A percentile compares a stretch with the other conserved stretches of the same genome.
Evolutionary conservation across 2,329 filamentous ascomycete species (phyloP).

Genomic region (Aspergillus fijiensis): DNA sequence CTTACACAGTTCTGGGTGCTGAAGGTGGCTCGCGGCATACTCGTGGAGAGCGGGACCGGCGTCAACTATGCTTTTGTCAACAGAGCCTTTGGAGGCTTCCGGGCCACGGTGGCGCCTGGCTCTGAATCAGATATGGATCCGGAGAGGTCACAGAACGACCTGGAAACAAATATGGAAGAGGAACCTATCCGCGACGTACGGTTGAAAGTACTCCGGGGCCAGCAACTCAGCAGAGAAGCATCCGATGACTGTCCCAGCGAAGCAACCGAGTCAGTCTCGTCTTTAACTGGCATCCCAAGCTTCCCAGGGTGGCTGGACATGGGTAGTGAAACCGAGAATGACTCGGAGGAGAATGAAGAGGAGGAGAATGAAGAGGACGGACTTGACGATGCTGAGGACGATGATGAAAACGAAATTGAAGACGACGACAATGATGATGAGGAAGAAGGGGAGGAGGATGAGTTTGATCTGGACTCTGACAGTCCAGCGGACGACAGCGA

Average conservation of each 20-base stretch:
- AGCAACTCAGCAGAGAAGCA: not conserved
- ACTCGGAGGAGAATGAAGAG: constrained; percentile 32
- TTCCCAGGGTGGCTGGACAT: constrained; percentile 10
- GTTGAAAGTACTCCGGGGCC: constrained; percentile 6
- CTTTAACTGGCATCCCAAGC: not conserved
- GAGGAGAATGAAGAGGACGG: constrained; percentile 30
- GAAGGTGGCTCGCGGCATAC: constrained; percentile 58
- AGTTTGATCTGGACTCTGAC: not conserved
- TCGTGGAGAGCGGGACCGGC: constrained; percentile 57
- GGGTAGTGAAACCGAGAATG: constrained; percentile 21
- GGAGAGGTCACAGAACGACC: constrained; percentile 50
- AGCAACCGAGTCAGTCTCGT: constrained; percentile 20
- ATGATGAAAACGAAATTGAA: constrained; percentile 27
- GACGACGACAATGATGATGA: constrained; percentile 8
- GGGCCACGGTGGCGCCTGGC: constrained; percentile 42
- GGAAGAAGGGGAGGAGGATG: constrained; percentile 7
- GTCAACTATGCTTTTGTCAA: constrained; percentile 60
- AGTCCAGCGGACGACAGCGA: constrained; percentile 15
- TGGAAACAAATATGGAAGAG: constrained; percentile 49
- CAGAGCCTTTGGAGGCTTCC: constrained; percentile 61
- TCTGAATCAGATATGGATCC: constrained; percentile 39
- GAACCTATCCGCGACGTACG: constrained; percentile 36
- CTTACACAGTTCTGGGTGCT: constrained; percentile 57
- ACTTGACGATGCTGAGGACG: constrained; percentile 29
- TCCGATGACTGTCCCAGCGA: constrained; percentile 6